Evolutionary conservation across 2,329 filamentous ascomycete species (phyloP).

Genomic region (Pleoardoris graminearum): DNA sequence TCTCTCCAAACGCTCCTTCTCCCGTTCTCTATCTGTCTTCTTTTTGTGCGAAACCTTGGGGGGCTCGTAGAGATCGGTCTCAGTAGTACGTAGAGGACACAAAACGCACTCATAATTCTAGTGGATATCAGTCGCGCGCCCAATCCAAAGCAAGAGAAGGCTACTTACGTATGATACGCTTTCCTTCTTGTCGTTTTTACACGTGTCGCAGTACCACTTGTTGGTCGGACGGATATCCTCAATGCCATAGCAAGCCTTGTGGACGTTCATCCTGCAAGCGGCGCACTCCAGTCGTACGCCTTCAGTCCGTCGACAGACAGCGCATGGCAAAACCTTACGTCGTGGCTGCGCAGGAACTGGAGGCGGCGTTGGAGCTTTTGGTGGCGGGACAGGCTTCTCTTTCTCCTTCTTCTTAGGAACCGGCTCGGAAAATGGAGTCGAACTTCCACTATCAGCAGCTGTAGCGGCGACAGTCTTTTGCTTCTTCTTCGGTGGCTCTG

Average conservation of each 20-base stretch:
- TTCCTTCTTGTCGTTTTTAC: constrained; percentile 88
- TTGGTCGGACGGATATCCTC: constrained; percentile 64
- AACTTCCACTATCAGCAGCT: constrained; percentile 55
- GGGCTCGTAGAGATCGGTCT: constrained; percentile 81
- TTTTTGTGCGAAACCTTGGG: constrained; percentile 80
- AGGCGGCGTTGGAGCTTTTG: constrained; percentile 57
- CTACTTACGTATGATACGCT: constrained; percentile 80
- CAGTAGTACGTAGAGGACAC: constrained; percentile 80
- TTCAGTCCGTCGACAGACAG: constrained; percentile 77
- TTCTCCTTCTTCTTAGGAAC: constrained; percentile 45
- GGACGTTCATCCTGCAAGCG: constrained; percentile 89
- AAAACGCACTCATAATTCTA: constrained; percentile 90
- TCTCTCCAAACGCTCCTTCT: constrained; percentile 83
- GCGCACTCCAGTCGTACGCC: constrained; percentile 66
- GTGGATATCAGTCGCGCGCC: constrained; percentile 22
- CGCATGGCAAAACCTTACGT: constrained; percentile 78
- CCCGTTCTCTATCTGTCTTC: constrained; percentile 88
- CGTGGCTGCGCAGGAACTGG: constrained; percentile 76
- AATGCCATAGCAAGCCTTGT: constrained; percentile 91
- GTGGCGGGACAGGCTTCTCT: constrained; percentile 52
- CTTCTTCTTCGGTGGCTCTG: constrained; percentile 65
- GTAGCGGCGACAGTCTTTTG: constrained; percentile 50
- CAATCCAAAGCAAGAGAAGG: background rate
- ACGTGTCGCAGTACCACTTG: constrained; percentile 97
- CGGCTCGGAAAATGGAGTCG: constrained; percentile 46